A percentile compares a stretch with the other conserved stretches of the same genome.
These are phyloP conservation scores for Coemansia pectinata DNA, from an alignment of 192 early-diverging fungal species.

Conservation along the genomic window DNA sequence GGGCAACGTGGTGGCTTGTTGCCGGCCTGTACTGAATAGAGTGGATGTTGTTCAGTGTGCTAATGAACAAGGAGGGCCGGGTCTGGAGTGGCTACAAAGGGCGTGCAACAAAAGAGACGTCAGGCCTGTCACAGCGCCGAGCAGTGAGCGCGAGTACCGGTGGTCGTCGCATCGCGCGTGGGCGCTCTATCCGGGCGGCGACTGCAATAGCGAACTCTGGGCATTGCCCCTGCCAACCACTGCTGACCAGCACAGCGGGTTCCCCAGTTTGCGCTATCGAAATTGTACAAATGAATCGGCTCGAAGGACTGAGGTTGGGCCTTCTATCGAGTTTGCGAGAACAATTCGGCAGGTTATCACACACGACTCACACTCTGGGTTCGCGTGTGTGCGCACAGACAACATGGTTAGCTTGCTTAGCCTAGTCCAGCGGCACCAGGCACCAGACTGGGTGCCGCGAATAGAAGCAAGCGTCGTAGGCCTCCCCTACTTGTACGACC, in stretches of 20 bases:
- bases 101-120: conserved; percentile 9
- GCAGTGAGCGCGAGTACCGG: neutral
- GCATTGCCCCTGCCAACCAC: conserved; percentile 19
- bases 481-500: conserved; percentile 25
- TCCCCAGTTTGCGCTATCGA: conserved; percentile 16
- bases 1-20: conserved; percentile 25
- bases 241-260: neutral
- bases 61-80: neutral
- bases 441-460: neutral
- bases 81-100: neutral
- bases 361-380: conserved; percentile 16
- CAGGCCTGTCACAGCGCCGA: neutral
- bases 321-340: conserved; percentile 40
- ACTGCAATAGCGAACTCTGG: conserved; percentile 41
- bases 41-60: neutral
- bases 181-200: conserved; percentile 39
- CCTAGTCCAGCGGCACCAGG: conserved; percentile 12
- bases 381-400: conserved; percentile 44
- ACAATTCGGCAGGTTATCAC: conserved; percentile 32
- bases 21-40: conserved; percentile 18
- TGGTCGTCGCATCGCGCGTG: conserved; percentile 38
- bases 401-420: conserved; percentile 30
- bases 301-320: neutral
- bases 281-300: neutral
- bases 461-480: conserved; percentile 15